Evolutionary conservation across 371 early-diverging fungal species (phyloP).

Genomic region (Zopfochytrium polystomum): DNA sequence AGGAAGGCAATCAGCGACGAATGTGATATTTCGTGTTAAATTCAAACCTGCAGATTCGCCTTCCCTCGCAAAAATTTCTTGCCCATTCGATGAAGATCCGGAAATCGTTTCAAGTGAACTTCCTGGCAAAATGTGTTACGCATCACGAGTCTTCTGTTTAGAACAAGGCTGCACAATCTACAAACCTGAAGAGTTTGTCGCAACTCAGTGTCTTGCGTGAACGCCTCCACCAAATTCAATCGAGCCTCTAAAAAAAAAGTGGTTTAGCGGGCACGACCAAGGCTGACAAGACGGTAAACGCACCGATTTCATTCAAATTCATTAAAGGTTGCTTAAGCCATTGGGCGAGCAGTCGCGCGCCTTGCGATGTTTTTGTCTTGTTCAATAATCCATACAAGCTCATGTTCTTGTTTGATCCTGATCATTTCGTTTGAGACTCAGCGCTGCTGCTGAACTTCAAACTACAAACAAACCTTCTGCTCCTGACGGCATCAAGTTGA

Average conservation of each 20-base stretch:
- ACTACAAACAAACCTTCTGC: slow-evolving; percentile 58
- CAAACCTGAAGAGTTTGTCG: slow-evolving; percentile 65
- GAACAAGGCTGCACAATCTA: slow-evolving; percentile 1
- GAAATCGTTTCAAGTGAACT: slow-evolving; percentile 71
- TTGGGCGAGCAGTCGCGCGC: slow-evolving; percentile 78
- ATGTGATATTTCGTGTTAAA: neutral
- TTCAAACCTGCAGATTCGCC: slow-evolving; percentile 65
- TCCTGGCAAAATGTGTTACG: slow-evolving; percentile 46
- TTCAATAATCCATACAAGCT: slow-evolving; percentile 84
- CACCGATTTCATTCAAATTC: slow-evolving; percentile 67
- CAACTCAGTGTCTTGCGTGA: slow-evolving; percentile 63
- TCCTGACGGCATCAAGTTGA: slow-evolving; percentile 79
- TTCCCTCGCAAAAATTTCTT: slow-evolving; percentile 76
- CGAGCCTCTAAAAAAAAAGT: slow-evolving; percentile 52
- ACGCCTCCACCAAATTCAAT: no score
- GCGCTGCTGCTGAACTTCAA: neutral
- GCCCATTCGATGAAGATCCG: slow-evolving; percentile 83
- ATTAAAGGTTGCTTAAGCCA: slow-evolving; percentile 95
- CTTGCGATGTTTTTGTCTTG: slow-evolving; percentile 88
- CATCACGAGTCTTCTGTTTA: neutral
- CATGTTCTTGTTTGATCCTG: slow-evolving; percentile 73
- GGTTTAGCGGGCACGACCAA: neutral
- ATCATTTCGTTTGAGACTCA: neutral
- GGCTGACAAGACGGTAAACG: neutral
- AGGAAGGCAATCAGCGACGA: neutral